These are phyloP conservation scores for Castanea mollissima DNA, from an alignment of 306 rosid species.

Conservation along the genomic window DNA sequence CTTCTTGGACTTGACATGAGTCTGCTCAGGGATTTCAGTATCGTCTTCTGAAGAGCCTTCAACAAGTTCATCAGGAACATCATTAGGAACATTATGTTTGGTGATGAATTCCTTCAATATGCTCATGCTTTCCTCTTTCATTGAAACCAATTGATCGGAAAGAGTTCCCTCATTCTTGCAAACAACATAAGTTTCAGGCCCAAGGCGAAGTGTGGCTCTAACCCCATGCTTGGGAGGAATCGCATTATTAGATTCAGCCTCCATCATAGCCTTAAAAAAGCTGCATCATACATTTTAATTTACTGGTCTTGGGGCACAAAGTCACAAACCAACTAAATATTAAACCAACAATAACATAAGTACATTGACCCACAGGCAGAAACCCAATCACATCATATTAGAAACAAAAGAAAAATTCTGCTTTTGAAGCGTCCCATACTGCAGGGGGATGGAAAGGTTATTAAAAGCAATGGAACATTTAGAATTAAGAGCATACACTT, in stretches of 20 bases:
- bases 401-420: too few species aligned
- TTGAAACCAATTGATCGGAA: conserved; percentile 65
- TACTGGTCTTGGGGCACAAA: too few species aligned
- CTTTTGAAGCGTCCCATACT: too few species aligned
- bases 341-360: not conserved
- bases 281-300: not conserved
- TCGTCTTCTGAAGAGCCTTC: conserved; percentile 70
- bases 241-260: conserved; percentile 35
- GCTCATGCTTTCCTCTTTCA: conserved; percentile 71
- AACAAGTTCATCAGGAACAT: conserved; percentile 72
- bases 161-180: conserved; percentile 38
- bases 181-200: conserved; percentile 55
- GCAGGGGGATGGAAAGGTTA: too few species aligned
- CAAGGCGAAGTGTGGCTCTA: conserved; percentile 51
- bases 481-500: too few species aligned
- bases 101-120: conserved; percentile 85
- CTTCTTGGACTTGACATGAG: conserved; percentile 64
- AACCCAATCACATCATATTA: too few species aligned
- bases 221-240: conserved; percentile 37
- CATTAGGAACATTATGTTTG: conserved; percentile 73
- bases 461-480: too few species aligned
- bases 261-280: conserved; percentile 28
- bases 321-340: not conserved
- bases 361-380: not conserved
- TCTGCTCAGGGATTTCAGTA: conserved; percentile 43